Evolutionary conservation across 805 yeast genomes (phyloP).

Genomic region (Yarrowia sp.): DNA sequence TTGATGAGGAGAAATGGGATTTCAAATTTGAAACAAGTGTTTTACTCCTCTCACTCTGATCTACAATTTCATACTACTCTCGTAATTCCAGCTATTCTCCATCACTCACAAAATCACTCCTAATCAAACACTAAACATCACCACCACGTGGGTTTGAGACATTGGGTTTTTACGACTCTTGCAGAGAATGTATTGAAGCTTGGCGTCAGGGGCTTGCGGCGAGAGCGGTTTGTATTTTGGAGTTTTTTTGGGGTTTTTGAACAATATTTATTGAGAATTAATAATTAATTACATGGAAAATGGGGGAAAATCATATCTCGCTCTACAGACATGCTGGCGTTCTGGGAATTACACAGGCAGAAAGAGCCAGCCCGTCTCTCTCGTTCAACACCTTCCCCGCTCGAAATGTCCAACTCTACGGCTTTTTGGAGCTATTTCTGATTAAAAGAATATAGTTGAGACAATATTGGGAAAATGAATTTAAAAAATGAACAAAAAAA

Average conservation of each 20-base stretch:
- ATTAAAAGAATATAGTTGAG: no score
- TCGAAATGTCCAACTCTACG: not conserved
- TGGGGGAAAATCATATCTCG: no score
- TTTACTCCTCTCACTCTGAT: not conserved
- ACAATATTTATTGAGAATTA: no score
- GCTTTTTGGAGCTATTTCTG: not conserved
- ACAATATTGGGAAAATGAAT: no score
- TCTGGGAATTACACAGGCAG: no score
- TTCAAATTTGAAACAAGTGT: not conserved
- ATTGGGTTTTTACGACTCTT: not conserved
- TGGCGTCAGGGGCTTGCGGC: not conserved
- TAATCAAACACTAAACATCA: constrained; percentile 14
- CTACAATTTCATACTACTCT: not conserved
- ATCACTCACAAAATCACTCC: not conserved
- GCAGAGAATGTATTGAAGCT: constrained; percentile 12
- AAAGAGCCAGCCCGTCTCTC: no score
- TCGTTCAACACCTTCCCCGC: not conserved
- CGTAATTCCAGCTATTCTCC: not conserved
- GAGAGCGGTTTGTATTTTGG: not conserved
- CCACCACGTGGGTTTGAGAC: constrained; percentile 31
- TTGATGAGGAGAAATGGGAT: not conserved
- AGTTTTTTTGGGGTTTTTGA: no score
- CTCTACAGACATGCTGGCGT: no score
- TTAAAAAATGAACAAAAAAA: no score
- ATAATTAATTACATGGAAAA: no score